A percentile compares a stretch with the other conserved stretches of the same genome.
phyloP scores from a whole-genome alignment of 139 green algal species.

The Asterochloris sp. region DNA sequence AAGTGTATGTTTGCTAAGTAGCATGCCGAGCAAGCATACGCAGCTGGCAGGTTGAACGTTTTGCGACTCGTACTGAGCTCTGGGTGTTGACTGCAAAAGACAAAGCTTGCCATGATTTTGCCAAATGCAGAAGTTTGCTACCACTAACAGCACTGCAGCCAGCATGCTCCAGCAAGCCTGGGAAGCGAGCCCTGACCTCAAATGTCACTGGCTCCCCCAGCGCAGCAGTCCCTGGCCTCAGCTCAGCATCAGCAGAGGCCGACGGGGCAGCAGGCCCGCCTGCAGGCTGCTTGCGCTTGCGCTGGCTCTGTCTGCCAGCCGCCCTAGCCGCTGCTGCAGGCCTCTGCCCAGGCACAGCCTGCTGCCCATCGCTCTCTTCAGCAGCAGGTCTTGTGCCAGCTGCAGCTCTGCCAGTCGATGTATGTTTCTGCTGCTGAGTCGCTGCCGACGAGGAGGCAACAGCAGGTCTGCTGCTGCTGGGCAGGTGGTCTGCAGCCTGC shows the following conservation, averaged over 20 bases:
- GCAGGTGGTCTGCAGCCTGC: slow-evolving; percentile 14
- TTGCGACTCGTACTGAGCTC: no score
- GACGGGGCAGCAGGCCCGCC: no score
- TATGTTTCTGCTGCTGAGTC: no score
- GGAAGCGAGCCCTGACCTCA: not conserved
- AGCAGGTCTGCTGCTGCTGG: not conserved
- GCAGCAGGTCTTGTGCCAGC: not conserved
- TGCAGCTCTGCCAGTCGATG: not conserved
- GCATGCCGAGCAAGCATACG: no score
- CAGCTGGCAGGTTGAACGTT: no score
- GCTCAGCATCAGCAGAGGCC: not conserved
- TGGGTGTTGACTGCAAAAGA: no score
- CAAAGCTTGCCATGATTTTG: not conserved
- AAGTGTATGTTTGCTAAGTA: not conserved
- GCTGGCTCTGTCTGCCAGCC: no score
- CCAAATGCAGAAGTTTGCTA: not conserved
- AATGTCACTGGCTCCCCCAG: not conserved
- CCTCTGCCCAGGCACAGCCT: not conserved
- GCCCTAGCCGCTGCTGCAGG: no score
- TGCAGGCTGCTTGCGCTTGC: no score
- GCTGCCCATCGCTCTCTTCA: not conserved
- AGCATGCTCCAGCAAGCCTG: not conserved
- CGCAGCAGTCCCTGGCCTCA: not conserved
- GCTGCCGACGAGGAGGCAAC: no score
- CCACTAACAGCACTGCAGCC: not conserved